Percentiles rank a stretch among this genome's conserved stretches.
Conservation (phyloP, 768 basidiomycete species). For the Tulasnella sp. region DNA sequence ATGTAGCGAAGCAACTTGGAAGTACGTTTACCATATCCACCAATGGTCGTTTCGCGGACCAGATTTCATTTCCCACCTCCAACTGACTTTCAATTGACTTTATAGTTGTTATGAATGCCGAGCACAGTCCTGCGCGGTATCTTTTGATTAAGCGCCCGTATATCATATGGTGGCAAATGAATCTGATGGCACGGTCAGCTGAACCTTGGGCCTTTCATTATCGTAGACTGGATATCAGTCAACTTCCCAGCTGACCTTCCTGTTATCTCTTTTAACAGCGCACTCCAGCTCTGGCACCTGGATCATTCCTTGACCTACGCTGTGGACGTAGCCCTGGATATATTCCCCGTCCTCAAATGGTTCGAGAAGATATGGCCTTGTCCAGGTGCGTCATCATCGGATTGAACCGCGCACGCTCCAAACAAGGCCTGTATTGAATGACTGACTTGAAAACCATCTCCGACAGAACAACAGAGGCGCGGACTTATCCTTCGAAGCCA, state of each 20-base stretch:
- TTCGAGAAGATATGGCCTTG: conserved; percentile 4
- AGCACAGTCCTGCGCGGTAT: neutral
- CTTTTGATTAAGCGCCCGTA: conserved; percentile 5
- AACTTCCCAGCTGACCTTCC: no score
- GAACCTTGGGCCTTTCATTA: neutral
- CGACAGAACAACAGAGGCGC: no score
- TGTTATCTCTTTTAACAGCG: neutral
- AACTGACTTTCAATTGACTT: neutral
- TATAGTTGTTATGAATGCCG: neutral
- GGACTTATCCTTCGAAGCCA: no score
- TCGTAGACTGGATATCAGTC: neutral
- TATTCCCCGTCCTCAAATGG: conserved; percentile 1
- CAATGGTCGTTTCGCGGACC: no score
- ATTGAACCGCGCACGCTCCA: neutral
- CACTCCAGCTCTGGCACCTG: neutral
- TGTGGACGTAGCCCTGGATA: conserved; percentile 6
- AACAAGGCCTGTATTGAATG: no score
- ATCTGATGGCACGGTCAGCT: neutral
- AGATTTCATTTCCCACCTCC: no score
- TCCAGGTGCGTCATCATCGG: neutral
- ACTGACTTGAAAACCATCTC: no score
- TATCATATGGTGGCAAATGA: conserved; percentile 15
- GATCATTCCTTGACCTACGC: conserved; percentile 9
- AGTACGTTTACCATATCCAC: neutral
- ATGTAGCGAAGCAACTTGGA: conserved; percentile 5